phyloP scores from a whole-genome alignment of 345 rosid species.

The Lepidium didymum region DNA sequence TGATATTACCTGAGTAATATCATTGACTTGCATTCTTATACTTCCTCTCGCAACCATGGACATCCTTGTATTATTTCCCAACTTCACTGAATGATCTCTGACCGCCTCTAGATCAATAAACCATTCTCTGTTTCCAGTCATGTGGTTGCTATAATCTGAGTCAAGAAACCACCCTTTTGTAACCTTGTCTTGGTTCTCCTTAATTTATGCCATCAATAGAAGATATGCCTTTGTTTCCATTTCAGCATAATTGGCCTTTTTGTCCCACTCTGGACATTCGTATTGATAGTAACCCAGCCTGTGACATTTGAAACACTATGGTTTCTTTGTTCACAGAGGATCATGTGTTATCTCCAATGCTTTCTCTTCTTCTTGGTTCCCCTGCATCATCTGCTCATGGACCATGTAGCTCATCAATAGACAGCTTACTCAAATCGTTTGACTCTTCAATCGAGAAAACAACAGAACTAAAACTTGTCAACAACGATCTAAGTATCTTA shows the following conservation, averaged over 20 bases:
- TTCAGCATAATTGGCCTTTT: background rate
- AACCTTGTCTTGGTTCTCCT: background rate
- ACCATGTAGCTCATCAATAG: slow-evolving; percentile 8
- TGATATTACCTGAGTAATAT: too few species aligned
- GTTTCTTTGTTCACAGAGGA: background rate
- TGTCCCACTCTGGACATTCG: background rate
- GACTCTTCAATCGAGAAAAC: background rate
- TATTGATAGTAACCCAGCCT: background rate
- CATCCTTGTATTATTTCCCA: too few species aligned
- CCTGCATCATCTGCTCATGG: background rate
- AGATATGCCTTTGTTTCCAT: background rate
- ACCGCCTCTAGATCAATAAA: too few species aligned
- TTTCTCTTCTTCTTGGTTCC: background rate
- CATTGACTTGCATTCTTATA: too few species aligned
- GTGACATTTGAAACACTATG: too few species aligned
- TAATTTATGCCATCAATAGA: background rate
- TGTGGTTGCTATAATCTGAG: too few species aligned
- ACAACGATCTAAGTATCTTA: background rate
- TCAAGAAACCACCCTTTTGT: too few species aligned
- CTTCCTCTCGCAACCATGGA: too few species aligned
- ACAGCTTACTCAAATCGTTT: background rate
- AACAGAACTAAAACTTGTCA: background rate
- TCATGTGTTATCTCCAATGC: background rate
- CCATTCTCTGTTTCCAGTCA: too few species aligned
- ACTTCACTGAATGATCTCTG: too few species aligned